Conservation (phyloP, 441 rosid species). For the Gossypium laxum region DNA sequence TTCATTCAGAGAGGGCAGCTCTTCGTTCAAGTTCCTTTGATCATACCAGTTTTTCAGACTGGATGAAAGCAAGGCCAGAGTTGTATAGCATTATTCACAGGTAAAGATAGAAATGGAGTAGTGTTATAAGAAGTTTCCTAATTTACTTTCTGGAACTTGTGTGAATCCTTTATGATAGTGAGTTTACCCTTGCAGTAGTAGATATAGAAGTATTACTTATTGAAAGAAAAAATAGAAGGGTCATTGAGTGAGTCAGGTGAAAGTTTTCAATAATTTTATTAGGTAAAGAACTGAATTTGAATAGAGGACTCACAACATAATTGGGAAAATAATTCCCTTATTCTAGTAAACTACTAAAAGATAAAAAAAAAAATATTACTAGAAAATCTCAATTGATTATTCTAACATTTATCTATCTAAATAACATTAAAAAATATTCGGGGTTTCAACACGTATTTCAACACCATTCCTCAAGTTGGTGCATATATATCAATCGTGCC, state of each 20-base stretch:
- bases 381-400: no score
- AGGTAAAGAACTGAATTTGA: no score
- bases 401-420: no score
- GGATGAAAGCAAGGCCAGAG: conserved; percentile 99
- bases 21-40: conserved; percentile 66
- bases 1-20: conserved; percentile 84
- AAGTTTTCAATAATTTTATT: no score
- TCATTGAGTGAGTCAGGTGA: neutral
- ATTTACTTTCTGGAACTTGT: conserved; percentile 6
- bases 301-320: no score
- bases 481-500: no score
- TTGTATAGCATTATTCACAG: conserved; percentile 92
- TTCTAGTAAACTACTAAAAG: no score
- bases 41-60: conserved; percentile 82
- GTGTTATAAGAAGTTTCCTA: neutral
- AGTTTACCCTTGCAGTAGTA: neutral
- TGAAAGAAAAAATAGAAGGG: neutral
- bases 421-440: no score
- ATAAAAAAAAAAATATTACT: no score
- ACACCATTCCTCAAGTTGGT: no score
- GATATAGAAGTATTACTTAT: neutral
- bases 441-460: no score
- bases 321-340: no score
- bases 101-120: conserved; percentile 29
- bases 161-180: neutral